Percentiles rank a stretch among this genome's conserved stretches.
These are phyloP conservation scores for Aspergillus avenaceus DNA, from an alignment of 495 filamentous ascomycete genomes.

Conservation along the genomic window DNA sequence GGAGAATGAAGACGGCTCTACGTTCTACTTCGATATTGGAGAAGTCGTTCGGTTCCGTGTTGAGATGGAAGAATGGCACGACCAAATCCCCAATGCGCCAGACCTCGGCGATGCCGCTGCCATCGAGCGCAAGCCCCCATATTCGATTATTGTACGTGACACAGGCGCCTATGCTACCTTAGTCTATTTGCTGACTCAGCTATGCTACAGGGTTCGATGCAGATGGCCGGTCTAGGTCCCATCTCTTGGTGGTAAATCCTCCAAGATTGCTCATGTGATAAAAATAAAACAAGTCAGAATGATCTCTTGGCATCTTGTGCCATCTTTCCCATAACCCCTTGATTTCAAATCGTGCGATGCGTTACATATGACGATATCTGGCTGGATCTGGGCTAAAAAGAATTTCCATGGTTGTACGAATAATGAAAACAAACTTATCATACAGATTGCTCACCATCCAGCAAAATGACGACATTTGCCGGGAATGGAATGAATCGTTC, in stretches of 20 bases:
- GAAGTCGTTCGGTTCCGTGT: conserved; percentile 84
- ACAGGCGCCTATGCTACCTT: neutral
- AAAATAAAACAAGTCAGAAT: neutral
- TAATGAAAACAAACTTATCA: neutral
- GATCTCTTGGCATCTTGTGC: neutral
- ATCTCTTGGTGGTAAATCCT: conserved; percentile 47
- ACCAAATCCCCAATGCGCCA: conserved; percentile 72
- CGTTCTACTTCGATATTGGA: conserved; percentile 80
- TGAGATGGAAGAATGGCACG: conserved; percentile 80
- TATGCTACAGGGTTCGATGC: conserved; percentile 45
- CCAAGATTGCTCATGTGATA: neutral
- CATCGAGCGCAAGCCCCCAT: conserved; percentile 56
- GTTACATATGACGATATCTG: neutral
- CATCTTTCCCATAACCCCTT: neutral
- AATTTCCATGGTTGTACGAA: neutral
- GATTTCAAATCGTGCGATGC: neutral
- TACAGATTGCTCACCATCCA: neutral
- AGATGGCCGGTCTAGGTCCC: conserved; percentile 46
- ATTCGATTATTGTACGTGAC: conserved; percentile 58
- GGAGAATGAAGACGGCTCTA: conserved; percentile 62
- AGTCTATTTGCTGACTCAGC: conserved; percentile 8
- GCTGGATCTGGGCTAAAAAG: neutral
- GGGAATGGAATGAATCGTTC: neutral
- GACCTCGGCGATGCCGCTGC: conserved; percentile 46
- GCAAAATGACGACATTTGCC: neutral